A percentile compares a stretch with the other conserved stretches of the same genome.
phyloP scores from a whole-genome alignment of 2,329 filamentous ascomycete species.

The Iodosphaeria phyllophila region DNA sequence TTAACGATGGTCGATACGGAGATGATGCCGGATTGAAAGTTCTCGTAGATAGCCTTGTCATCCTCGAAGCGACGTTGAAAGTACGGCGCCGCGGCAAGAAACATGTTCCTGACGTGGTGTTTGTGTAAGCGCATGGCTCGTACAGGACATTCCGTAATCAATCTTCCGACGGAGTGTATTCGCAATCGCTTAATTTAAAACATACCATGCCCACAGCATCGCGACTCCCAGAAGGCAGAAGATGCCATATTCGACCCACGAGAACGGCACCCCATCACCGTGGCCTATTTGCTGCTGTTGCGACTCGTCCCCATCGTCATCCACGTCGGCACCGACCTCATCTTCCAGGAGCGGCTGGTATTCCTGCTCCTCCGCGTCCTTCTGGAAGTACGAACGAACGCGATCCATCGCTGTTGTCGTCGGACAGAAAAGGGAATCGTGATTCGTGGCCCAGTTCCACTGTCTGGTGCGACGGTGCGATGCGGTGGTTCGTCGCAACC shows the following conservation, averaged over 20 bases:
- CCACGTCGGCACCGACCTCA: constrained; percentile 7
- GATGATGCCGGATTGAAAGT: constrained; percentile 81
- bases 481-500: too few species aligned
- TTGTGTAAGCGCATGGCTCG: not conserved
- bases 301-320: constrained; percentile 10
- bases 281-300: too few species aligned
- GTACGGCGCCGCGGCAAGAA: constrained; percentile 84
- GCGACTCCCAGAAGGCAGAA: constrained; percentile 75
- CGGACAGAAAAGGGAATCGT: too few species aligned
- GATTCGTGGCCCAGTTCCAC: too few species aligned
- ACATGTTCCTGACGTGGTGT: constrained; percentile 64
- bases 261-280: constrained; percentile 40
- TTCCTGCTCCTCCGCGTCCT: constrained; percentile 12
- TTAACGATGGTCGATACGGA: constrained; percentile 76
- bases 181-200: constrained; percentile 1
- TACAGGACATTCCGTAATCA: too few species aligned
- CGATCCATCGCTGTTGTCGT: constrained; percentile 15
- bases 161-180: not conserved
- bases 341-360: constrained; percentile 17
- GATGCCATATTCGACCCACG: constrained; percentile 69
- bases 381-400: constrained; percentile 18
- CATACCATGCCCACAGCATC: constrained; percentile 95
- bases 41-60: constrained; percentile 51
- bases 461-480: too few species aligned
- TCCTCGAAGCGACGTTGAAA: constrained; percentile 66